Evolutionary conservation across 2,329 filamentous ascomycete genomes (phyloP).

Genomic region (Fusarium buxicola): DNA sequence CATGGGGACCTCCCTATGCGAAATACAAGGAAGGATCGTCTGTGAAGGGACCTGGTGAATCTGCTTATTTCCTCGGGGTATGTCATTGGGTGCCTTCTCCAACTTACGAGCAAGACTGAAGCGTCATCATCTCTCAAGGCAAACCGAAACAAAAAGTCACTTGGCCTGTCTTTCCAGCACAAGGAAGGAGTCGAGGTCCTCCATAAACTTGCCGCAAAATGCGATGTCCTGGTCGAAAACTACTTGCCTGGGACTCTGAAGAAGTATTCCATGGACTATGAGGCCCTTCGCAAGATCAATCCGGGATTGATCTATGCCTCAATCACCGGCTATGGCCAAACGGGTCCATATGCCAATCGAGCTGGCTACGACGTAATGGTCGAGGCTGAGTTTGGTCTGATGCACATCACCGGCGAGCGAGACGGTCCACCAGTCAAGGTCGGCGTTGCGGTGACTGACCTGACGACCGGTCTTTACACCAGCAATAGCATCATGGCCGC

Average conservation of each 20-base stretch:
- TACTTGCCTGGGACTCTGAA: conserved; percentile 90
- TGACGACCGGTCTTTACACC: conserved; percentile 95
- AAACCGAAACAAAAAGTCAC: conserved; percentile 96
- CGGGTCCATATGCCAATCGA: conserved; percentile 85
- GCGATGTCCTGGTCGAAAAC: conserved; percentile 96
- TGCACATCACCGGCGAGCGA: conserved; percentile 95
- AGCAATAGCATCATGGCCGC: conserved; percentile 97
- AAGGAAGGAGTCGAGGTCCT: conserved; percentile 85
- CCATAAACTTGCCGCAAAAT: conserved; percentile 84
- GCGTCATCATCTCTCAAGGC: conserved; percentile 65
- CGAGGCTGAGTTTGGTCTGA: conserved; percentile 95
- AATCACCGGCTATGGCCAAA: conserved; percentile 97
- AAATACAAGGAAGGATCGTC: conserved; percentile 72
- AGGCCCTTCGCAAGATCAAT: conserved; percentile 82
- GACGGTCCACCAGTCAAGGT: conserved; percentile 96
- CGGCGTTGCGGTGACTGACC: conserved; percentile 94
- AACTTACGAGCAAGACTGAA: not conserved
- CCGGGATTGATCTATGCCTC: conserved; percentile 91
- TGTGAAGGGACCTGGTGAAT: conserved; percentile 82
- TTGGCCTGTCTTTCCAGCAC: conserved; percentile 91
- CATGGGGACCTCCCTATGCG: conserved; percentile 96
- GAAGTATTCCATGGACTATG: conserved; percentile 93
- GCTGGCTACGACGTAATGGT: conserved; percentile 99
- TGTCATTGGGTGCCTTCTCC: conserved; percentile 25
- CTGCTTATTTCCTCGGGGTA: conserved; percentile 93